phyloP scores from a whole-genome alignment of 2,329 filamentous ascomycete species.

The Colletotrichum falcatum region DNA sequence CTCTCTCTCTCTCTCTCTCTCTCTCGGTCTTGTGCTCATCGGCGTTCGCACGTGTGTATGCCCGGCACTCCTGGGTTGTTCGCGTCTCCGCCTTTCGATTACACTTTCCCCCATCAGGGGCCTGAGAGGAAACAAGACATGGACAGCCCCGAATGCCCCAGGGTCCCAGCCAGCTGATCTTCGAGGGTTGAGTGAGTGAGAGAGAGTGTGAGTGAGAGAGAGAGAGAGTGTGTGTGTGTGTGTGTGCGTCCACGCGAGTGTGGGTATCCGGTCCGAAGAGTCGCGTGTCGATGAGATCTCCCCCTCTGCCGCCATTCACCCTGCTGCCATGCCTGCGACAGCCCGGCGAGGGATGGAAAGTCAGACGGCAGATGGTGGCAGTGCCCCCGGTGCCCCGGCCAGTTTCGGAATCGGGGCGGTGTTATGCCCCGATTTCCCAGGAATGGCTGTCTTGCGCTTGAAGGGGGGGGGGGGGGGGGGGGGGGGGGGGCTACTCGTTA shows the following conservation, averaged over 20 bases:
- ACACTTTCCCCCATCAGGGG: background rate
- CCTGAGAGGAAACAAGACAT: background rate
- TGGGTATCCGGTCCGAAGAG: background rate
- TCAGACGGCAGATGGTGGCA: background rate
- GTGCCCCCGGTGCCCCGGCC: background rate
- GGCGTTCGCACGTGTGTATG: background rate
- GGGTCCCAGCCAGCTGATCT: background rate
- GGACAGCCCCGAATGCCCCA: background rate
- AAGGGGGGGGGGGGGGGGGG: no score
- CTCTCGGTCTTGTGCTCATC: background rate
- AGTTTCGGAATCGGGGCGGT: background rate
- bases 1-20: no score
- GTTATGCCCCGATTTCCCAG: background rate
- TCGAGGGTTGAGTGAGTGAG: background rate
- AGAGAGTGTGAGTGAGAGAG: no score
- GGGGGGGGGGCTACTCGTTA: background rate
- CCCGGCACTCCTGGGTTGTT: background rate
- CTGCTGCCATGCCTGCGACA: background rate
- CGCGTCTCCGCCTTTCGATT: background rate
- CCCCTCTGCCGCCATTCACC: background rate
- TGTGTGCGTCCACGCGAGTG: background rate
- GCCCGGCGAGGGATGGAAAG: background rate
- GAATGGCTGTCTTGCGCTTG: background rate
- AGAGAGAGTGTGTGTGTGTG: background rate
- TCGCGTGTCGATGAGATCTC: background rate